These are phyloP conservation scores for Fomitopsis pulvina DNA, from an alignment of 768 basidiomycete genomes.

Conservation along the genomic window DNA sequence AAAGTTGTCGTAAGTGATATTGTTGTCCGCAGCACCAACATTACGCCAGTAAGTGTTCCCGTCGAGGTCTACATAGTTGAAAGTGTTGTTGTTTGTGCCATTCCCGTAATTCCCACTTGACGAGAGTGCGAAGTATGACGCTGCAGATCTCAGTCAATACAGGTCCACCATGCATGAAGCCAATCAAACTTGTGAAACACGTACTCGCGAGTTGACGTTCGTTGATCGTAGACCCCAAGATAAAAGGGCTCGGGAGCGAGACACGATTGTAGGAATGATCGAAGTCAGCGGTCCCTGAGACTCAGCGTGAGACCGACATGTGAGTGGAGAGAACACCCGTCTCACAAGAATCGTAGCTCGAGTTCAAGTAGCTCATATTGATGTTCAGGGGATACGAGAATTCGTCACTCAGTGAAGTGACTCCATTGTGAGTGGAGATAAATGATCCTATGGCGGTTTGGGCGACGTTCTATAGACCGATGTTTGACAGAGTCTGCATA, in stretches of 20 bases:
- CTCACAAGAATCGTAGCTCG: slow-evolving; percentile 21
- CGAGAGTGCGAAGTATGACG: slow-evolving; percentile 41
- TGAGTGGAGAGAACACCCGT: background rate
- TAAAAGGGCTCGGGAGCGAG: slow-evolving; percentile 51
- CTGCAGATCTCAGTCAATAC: slow-evolving; percentile 26
- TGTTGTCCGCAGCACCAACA: slow-evolving; percentile 55
- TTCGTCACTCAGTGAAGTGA: slow-evolving; percentile 36
- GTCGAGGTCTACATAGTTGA: slow-evolving; percentile 49
- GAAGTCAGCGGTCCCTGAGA: slow-evolving; percentile 42
- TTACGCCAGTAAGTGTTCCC: slow-evolving; percentile 58
- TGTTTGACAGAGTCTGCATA: background rate
- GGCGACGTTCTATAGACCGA: slow-evolving; percentile 34
- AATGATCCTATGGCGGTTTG: slow-evolving; percentile 45
- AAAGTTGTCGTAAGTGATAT: slow-evolving; percentile 53
- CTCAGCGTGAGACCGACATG: background rate
- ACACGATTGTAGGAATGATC: slow-evolving; percentile 67
- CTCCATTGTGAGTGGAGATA: slow-evolving; percentile 42
- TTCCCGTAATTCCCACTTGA: slow-evolving; percentile 51
- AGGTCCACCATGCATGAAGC: too few relatives aligned
- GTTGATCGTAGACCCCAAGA: slow-evolving; percentile 48
- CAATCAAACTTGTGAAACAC: too few relatives aligned
- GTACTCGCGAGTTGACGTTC: slow-evolving; percentile 55
- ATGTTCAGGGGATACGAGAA: slow-evolving; percentile 49
- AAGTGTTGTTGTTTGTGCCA: slow-evolving; percentile 64
- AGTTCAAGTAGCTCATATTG: slow-evolving; percentile 28